Conservation (phyloP, 371 early-diverging fungal genomes). For the Circinella minor region DNA sequence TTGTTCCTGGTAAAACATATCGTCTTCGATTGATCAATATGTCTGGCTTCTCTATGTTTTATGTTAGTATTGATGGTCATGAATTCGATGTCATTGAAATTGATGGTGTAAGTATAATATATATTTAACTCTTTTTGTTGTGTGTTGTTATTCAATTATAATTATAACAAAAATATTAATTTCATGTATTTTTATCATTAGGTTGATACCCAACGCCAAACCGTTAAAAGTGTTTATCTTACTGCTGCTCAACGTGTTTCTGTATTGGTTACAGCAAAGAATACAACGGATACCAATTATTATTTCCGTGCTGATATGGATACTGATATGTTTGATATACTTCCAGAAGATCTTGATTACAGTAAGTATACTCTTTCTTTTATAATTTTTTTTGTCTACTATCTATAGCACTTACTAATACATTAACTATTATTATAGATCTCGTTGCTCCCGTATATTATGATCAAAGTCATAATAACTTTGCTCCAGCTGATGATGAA, state of each 20-base stretch:
- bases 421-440: conserved; percentile 20
- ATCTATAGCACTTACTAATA: too few species aligned
- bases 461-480: conserved; percentile 34
- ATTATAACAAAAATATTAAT: too few species aligned
- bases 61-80: conserved; percentile 82
- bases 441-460: conserved; percentile 63
- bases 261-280: conserved; percentile 75
- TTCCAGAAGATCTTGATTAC: conserved; percentile 59
- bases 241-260: conserved; percentile 76
- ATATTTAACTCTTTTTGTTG: neutral
- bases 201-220: conserved; percentile 57
- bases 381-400: neutral
- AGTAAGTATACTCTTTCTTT: conserved; percentile 26
- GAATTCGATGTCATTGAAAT: conserved; percentile 79
- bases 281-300: conserved; percentile 68
- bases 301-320: conserved; percentile 78
- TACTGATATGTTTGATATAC: conserved; percentile 72
- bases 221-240: conserved; percentile 60
- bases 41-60: conserved; percentile 76
- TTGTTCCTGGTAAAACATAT: conserved; percentile 80
- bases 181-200: neutral
- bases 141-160: neutral
- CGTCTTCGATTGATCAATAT: conserved; percentile 84
- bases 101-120: conserved; percentile 64
- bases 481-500: conserved; percentile 40